These are phyloP conservation scores for Alternaria longipes DNA, from an alignment of 2,329 filamentous ascomycete genomes.

Conservation along the genomic window DNA sequence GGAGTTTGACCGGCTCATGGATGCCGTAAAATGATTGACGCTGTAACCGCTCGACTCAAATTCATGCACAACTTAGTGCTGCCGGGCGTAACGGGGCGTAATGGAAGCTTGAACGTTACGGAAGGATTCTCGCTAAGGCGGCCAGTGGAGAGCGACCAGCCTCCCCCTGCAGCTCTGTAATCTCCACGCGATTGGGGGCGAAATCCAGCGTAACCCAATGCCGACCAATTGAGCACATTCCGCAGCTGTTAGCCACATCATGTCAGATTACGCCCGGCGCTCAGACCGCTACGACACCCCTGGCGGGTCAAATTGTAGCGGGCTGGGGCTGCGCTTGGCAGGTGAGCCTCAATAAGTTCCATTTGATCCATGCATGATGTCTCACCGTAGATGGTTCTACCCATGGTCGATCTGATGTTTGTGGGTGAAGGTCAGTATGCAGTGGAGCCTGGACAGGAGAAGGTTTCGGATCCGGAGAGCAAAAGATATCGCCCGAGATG, in stretches of 20 bases:
- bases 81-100: conserved; percentile 27
- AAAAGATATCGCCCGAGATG: conserved; percentile 30
- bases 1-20: not conserved
- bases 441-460: conserved; percentile 10
- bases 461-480: conserved; percentile 22
- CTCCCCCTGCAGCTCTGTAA: conserved; percentile 20
- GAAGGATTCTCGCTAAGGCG: conserved; percentile 29
- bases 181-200: conserved; percentile 22
- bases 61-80: conserved; percentile 22
- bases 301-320: conserved; percentile 9
- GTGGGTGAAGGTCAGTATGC: conserved; percentile 2
- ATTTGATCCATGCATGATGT: conserved; percentile 20
- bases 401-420: conserved; percentile 10
- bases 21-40: conserved; percentile 21
- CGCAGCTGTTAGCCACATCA: conserved; percentile 25
- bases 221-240: conserved; percentile 23
- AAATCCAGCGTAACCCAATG: conserved; percentile 8
- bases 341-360: conserved; percentile 24
- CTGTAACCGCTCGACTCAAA: conserved; percentile 25
- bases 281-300: conserved; percentile 16
- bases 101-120: conserved; percentile 26
- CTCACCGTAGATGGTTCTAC: conserved; percentile 25
- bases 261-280: conserved; percentile 40
- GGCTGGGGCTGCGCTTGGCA: conserved; percentile 15
- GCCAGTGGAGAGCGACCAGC: conserved; percentile 17